Evolutionary conservation across 116 monocot genomes (phyloP), one percentile per base, ranked within the genome.

Genomic region (Dioscorea cayenensis): DNA sequence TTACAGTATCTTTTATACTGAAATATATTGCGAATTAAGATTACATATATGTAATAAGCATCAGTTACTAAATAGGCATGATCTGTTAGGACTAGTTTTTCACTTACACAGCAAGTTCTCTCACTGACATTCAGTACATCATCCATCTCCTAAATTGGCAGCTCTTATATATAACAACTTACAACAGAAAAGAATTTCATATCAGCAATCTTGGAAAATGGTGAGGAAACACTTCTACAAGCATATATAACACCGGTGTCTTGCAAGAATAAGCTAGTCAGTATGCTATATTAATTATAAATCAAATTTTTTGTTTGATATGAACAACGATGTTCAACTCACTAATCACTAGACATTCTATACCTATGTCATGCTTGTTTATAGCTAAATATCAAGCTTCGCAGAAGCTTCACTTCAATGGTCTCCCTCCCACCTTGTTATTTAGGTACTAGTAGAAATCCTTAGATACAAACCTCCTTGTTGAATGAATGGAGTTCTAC

Each of bases 281-380:
- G 38, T 6, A 0, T 38, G 38, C 9, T 38, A 25, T 25, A 50
- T 50, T 50, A 50, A 18, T 7, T 52, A 14, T 52, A 52, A 18
- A 14, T 52, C 18, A 52, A 52, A 0, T 13, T 52, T 52, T 16
- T 7, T 52, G 3, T 52, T 18, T 18, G 12, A 9, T 6, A 38
- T 5, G 38, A 38, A 2, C 38, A 52, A 18, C 18, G 3, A 13
- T 52, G 3, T 16, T 52, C 52, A 14, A 18, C 52, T 3, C 4
- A 52, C 52, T 52, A 52, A 13, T 52, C 13, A 18, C 52, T 52
- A 18, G 52, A 52, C 52, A 52, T 7, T 52, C 3, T 52, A 52
- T 52, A 52, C 96, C 96, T 97, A 78, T 99, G 93, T 89, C 99
- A 99, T 70, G 99, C 94, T 73, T 94, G 99, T 77, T 99, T 94